phyloP scores from a whole-genome alignment of 371 early-diverging fungal species.

The Nematocida sp. region DNA sequence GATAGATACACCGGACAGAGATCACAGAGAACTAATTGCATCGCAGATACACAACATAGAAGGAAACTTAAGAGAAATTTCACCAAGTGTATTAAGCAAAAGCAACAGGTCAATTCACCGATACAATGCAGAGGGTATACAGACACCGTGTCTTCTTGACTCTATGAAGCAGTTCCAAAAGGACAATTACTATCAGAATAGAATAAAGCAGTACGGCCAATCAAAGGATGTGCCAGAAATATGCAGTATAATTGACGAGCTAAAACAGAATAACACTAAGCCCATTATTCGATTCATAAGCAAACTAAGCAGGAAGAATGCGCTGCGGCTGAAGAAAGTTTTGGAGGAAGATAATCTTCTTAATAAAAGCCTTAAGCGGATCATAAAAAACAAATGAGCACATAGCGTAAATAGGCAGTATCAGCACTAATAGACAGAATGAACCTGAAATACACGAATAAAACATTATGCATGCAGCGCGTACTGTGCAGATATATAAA shows the following conservation, averaged over 20 bases:
- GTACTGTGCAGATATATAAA: no score
- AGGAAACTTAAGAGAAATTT: not conserved
- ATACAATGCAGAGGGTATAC: slow-evolving; percentile 18
- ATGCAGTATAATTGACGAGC: not conserved
- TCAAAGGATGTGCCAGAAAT: slow-evolving; percentile 17
- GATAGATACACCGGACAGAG: slow-evolving; percentile 19
- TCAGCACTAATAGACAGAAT: not conserved
- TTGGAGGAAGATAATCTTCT: not conserved
- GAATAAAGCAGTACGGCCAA: slow-evolving; percentile 1
- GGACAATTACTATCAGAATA: slow-evolving; percentile 21
- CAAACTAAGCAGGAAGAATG: slow-evolving; percentile 19
- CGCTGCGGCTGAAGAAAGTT: slow-evolving; percentile 2
- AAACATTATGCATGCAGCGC: no score
- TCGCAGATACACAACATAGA: slow-evolving; percentile 31
- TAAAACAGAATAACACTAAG: slow-evolving; percentile 11
- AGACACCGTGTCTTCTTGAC: not conserved
- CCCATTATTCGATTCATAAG: slow-evolving; percentile 15
- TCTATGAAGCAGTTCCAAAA: slow-evolving; percentile 31
- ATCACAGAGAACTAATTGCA: slow-evolving; percentile 1
- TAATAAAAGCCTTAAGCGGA: not conserved
- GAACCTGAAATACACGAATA: no score
- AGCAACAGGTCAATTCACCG: slow-evolving; percentile 40
- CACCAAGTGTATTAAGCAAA: not conserved
- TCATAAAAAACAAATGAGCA: not conserved
- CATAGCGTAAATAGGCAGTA: not conserved